phyloP scores from a whole-genome alignment of 441 rosid species.

The Raphanus hybrid region DNA sequence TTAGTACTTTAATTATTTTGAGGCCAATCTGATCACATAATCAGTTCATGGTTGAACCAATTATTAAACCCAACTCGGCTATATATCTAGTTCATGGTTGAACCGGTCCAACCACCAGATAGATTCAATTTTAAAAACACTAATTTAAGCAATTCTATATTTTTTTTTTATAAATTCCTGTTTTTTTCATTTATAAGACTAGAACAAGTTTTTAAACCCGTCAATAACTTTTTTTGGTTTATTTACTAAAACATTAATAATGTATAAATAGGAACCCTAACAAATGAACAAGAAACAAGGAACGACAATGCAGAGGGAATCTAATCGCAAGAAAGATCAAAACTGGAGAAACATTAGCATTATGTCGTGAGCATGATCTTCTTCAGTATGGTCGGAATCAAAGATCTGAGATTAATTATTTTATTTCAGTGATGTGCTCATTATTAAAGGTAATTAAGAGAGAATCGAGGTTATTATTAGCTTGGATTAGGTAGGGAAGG shows the following conservation, averaged over 20 bases:
- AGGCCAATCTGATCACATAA: no score
- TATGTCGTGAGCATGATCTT: conserved; percentile 36
- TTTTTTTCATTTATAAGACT: background rate
- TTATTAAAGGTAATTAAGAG: conserved; percentile 24
- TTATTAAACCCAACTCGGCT: no score
- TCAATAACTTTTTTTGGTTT: background rate
- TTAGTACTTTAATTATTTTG: no score
- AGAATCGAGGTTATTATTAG: conserved; percentile 27
- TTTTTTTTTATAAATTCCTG: background rate
- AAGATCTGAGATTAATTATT: conserved; percentile 19
- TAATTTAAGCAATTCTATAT: no score
- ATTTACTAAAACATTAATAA: conserved; percentile 6
- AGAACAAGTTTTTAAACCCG: background rate
- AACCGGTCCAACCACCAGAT: no score
- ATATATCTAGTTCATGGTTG: no score
- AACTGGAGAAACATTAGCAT: conserved; percentile 33
- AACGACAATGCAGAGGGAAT: conserved; percentile 28
- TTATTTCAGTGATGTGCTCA: conserved; percentile 22
- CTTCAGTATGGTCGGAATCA: conserved; percentile 39
- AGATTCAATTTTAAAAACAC: no score
- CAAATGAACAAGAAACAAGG: conserved; percentile 27
- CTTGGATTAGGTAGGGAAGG: conserved; percentile 40
- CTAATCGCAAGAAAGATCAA: conserved; percentile 34
- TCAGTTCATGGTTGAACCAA: no score
- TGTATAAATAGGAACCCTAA: conserved; percentile 4